Base-by-base conservation (phyloP, 345 rosid species). In the Lepidium africanum region DNA sequence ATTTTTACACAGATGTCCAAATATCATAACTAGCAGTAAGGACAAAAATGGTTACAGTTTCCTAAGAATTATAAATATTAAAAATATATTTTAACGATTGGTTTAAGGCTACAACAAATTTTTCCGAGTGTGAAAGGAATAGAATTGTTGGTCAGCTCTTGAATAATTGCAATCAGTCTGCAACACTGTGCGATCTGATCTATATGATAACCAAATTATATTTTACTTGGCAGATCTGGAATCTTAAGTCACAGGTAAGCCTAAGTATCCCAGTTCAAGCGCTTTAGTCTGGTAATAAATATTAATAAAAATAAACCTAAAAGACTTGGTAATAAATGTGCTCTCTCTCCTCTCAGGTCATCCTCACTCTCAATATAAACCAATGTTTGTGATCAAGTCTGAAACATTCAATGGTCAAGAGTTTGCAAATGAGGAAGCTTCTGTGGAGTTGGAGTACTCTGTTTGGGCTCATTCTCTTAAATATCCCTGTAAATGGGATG, bases 131-230 rank as follows among this genome's bases (percentile, higher is more conserved):
- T 62, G 54, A 62, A 71, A 36, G 48, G 65, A 65, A 64, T 56
- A 63, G 61, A 63, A 2, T n/a, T 27, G 7, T 55, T 48, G n/a
- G 65, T 47, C 65, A 75, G 74, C 52, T 60, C 15, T 7, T 8
- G 55, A 62, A 54, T 40, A 52, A 60, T 67, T 62, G 47, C 70
- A 69, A 75, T 21, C 65, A 14, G 70, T 46, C 72, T 67, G 68
- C 47, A 59, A 67, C 73, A 74, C 52, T 67, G 69, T 67, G 65
- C 32, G 73, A 75, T 67, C 73, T 45, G 63, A 70, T 60, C 69
- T 62, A 6, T 21, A 50, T 49, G n/a, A 12, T 62, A 32, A 46
- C 30, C 15, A 62, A 52, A 59, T 39, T 38, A 68, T 39, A 68
- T 47, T 62, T 50, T 62, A 62, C 21, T 15, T 55, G 39, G 7